phyloP scores from a whole-genome alignment of 75 land plant species.

The Sequoia sempervirens region DNA sequence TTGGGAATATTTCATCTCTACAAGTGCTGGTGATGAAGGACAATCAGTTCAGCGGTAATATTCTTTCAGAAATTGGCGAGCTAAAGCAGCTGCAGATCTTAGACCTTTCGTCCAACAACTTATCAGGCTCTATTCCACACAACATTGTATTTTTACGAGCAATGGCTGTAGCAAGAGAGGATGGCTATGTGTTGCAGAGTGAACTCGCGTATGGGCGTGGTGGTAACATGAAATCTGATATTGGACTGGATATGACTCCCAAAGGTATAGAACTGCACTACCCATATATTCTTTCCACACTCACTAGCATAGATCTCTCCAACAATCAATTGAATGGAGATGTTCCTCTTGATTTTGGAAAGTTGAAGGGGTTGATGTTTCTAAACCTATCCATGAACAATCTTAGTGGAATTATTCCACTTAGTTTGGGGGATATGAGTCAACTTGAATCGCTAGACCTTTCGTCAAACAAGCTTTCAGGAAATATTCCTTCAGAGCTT shows the following conservation, averaged over 20 bases:
- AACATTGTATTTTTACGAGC: neutral
- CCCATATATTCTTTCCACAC: no score
- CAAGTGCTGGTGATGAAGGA: neutral
- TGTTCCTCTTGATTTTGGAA: constrained; percentile 38
- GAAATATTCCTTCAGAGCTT: constrained; percentile 44
- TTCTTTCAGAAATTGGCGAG: neutral
- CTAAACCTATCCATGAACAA: constrained; percentile 63
- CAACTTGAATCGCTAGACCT: constrained; percentile 40
- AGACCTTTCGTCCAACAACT: neutral
- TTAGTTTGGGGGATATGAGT: constrained; percentile 25
- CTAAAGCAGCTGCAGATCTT: neutral
- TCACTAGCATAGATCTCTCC: no score
- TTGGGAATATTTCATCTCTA: neutral
- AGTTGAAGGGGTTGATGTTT: constrained; percentile 28
- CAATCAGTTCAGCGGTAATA: neutral
- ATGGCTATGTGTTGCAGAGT: neutral
- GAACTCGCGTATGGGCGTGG: no score
- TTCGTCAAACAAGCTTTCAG: constrained; percentile 45
- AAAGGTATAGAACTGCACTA: no score
- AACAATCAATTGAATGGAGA: constrained; percentile 32
- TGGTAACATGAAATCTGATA: no score
- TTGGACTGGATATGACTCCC: neutral
- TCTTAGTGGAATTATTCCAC: constrained; percentile 50
- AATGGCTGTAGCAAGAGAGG: neutral
- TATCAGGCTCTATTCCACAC: neutral